Conservation (phyloP, 331 rosid genomes). For the Telfairia occidentalis region DNA sequence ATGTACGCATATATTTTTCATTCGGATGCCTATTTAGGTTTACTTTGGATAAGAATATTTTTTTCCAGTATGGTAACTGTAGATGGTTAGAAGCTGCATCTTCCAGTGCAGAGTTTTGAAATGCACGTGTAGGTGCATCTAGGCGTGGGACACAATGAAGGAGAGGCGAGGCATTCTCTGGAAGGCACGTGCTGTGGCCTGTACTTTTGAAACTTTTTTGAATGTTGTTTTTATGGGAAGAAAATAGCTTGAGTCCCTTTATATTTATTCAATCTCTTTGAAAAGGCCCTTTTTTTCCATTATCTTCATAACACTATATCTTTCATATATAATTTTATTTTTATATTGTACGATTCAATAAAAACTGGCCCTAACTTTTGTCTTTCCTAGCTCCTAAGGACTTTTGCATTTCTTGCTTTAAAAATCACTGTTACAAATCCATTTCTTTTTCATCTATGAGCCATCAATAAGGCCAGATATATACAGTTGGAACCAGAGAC, state of each 20-base stretch:
- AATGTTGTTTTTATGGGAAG: background rate
- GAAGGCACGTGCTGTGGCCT: background rate
- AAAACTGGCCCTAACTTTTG: background rate
- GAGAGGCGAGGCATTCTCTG: background rate
- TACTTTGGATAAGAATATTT: background rate
- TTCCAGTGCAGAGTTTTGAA: background rate
- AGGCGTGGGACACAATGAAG: background rate
- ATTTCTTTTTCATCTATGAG: background rate
- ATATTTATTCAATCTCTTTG: background rate
- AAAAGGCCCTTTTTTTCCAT: background rate
- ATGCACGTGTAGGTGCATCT: background rate
- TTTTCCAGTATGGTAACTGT: background rate
- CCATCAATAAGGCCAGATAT: background rate
- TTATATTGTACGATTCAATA: background rate
- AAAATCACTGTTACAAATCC: background rate
- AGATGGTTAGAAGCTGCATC: conserved; percentile 10
- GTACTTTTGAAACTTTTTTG: background rate
- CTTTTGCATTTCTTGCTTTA: background rate
- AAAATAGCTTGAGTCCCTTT: background rate
- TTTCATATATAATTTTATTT: background rate
- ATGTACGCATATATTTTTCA: background rate
- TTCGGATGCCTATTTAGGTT: background rate
- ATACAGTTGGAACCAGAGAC: background rate
- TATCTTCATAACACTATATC: background rate
- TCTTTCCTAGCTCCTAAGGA: background rate